Evolutionary conservation across 164 flowering plant genomes (phyloP), one percentile per base, ranked within the genome.

Genomic region (Stephania cephalantha): DNA sequence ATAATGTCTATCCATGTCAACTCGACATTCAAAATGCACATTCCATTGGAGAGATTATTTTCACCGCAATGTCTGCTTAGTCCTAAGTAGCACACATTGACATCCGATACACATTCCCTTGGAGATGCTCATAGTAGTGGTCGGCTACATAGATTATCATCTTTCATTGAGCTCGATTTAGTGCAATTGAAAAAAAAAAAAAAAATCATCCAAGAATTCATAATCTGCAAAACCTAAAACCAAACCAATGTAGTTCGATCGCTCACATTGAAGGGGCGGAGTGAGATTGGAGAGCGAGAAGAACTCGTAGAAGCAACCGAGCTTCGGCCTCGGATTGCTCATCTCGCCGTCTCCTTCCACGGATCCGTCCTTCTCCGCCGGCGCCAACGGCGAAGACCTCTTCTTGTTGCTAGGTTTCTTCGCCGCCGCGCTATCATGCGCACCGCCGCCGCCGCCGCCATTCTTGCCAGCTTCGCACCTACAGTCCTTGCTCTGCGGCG

Each of bases 281-380:
- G 92, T 86, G 88, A 93, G 95, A 79, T 92, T 91, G 20, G 98
- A 86, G 63, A 95, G 93, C 30, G 99, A 93, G 87, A 95, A 95
- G 85, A 95, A 95, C 73, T 95, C 98, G 78, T 93, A 95, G 81
- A 95, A 95, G 80, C 86, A 83, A 4, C 91, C 97, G 7, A 95
- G 89, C 83, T 88, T 87, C 25, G 97, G 95, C 75, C 84, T 87
- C 6, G 94, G 85, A 71, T 88, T 86, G 83, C 86, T 90, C 84
- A 87, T 84, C 76, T 92, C 97, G 75, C 88, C 93, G 29, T 93
- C 98, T 30, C 77, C 86, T 10, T 87, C 91, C 75, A 78, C 77
- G 70, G 78, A 63, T 13, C 45, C 82, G 67, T 87, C 91, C 71
- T 80, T 84, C 53, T 82, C 67, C 61, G 65, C 20, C 68, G 76